Percentiles rank a stretch among this genome's conserved stretches.
These are phyloP conservation scores for Saccharomyces pastorianus DNA, from an alignment of 1,139 yeast genomes.

Conservation along the genomic window DNA sequence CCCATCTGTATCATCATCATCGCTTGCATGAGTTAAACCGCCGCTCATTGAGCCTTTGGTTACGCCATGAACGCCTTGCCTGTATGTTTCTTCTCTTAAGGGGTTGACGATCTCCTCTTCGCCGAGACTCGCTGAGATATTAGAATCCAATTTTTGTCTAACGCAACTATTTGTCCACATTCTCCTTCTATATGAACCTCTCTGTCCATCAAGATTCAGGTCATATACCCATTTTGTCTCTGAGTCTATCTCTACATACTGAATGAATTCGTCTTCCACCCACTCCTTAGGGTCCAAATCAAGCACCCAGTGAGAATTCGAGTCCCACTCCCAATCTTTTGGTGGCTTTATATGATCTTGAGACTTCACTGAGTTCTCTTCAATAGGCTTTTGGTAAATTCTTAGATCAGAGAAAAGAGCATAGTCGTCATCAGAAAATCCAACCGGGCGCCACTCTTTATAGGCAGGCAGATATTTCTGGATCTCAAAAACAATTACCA, in stretches of 20 bases:
- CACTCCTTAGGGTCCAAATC: slow-evolving; percentile 53
- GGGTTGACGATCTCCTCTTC: slow-evolving; percentile 17
- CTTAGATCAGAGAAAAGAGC: slow-evolving; percentile 38
- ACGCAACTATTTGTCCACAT: slow-evolving; percentile 44
- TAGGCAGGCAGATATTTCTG: slow-evolving; percentile 46
- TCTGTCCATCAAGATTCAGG: slow-evolving; percentile 25
- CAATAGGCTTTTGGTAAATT: slow-evolving; percentile 23
- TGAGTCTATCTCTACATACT: slow-evolving; percentile 50
- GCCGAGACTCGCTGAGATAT: slow-evolving; percentile 2
- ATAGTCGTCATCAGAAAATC: slow-evolving; percentile 49
- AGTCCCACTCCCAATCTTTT: slow-evolving; percentile 45
- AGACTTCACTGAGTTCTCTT: slow-evolving; percentile 22
- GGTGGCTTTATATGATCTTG: slow-evolving; percentile 47
- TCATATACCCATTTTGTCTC: slow-evolving; percentile 81
- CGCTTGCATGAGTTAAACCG: slow-evolving; percentile 2
- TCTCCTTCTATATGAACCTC: slow-evolving; percentile 41
- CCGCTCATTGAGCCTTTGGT: slow-evolving; percentile 23
- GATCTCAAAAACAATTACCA: slow-evolving; percentile 64
- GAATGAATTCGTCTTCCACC: slow-evolving; percentile 48
- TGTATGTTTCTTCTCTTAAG: slow-evolving; percentile 10
- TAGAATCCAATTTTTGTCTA: slow-evolving; percentile 17
- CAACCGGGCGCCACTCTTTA: slow-evolving; percentile 54
- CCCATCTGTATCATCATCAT: background rate
- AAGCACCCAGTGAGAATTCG: slow-evolving; percentile 44
- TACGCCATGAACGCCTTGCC: slow-evolving; percentile 14